Percentiles rank a stretch among this genome's conserved stretches.
Conservation (phyloP, 805 yeast species). For the Cyberlindnera veronae region DNA sequence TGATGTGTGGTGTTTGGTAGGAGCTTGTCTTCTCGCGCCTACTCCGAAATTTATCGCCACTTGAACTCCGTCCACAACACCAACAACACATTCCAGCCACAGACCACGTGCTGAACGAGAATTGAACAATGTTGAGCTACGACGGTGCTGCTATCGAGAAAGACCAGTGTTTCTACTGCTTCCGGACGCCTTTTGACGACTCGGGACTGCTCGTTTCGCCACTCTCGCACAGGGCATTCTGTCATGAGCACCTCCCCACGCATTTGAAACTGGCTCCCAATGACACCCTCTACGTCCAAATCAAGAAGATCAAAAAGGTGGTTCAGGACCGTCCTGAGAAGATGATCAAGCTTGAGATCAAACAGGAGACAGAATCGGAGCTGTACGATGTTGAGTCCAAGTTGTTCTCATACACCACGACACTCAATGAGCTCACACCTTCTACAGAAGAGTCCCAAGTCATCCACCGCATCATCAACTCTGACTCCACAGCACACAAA, state of each 20-base stretch:
- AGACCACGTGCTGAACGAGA: too few relatives aligned
- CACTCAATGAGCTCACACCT: constrained; percentile 34
- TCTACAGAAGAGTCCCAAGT: constrained; percentile 16
- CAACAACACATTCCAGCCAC: too few relatives aligned
- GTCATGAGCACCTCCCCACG: constrained; percentile 53
- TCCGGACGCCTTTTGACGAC: constrained; percentile 56
- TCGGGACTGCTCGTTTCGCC: constrained; percentile 75
- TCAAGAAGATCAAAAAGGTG: constrained; percentile 51
- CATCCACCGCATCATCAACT: constrained; percentile 44
- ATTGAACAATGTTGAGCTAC: constrained; percentile 11
- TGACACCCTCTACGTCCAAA: constrained; percentile 49
- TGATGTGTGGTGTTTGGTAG: neutral
- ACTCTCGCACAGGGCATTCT: constrained; percentile 66
- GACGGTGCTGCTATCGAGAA: constrained; percentile 51
- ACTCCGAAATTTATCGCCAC: constrained; percentile 3
- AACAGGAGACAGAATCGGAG: constrained; percentile 60
- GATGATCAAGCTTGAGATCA: constrained; percentile 64
- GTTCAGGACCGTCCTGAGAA: constrained; percentile 34
- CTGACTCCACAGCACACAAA: constrained; percentile 56
- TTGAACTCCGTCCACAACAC: neutral
- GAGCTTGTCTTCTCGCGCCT: neutral
- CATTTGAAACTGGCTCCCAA: constrained; percentile 57
- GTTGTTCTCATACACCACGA: constrained; percentile 7
- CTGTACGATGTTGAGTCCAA: constrained; percentile 44
- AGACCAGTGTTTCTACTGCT: constrained; percentile 89